Evolutionary conservation across 2,329 filamentous ascomycete species (phyloP).

Genomic region (Sphaerostilbella broomeana): DNA sequence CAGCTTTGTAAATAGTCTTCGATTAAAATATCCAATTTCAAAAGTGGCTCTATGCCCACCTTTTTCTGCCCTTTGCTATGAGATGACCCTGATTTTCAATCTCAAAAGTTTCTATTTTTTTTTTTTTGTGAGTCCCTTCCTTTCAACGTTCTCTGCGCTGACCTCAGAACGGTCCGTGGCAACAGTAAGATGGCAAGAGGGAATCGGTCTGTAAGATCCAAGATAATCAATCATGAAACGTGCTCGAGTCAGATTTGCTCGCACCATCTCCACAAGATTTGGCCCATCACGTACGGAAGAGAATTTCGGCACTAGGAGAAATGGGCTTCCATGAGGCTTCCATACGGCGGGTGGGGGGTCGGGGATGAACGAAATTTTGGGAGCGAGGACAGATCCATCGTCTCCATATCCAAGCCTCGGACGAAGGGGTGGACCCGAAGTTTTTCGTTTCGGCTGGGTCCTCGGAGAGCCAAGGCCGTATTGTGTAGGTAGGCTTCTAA

Average conservation of each 20-base stretch:
- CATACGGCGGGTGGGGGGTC: conserved; percentile 13
- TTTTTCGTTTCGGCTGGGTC: no score
- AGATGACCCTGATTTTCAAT: no score
- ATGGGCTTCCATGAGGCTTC: conserved; percentile 11
- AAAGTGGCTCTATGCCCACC: conserved; percentile 11
- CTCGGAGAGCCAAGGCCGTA: no score
- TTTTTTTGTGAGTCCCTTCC: no score
- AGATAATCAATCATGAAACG: conserved; percentile 6
- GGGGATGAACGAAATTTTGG: no score
- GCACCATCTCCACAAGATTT: not conserved
- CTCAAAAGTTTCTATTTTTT: no score
- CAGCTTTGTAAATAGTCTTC: not conserved
- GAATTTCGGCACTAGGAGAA: conserved; percentile 10
- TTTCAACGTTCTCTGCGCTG: not conserved
- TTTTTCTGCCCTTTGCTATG: no score
- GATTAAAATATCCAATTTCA: conserved; percentile 8
- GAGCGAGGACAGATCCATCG: no score
- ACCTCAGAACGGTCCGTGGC: conserved; percentile 6
- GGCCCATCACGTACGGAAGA: not conserved
- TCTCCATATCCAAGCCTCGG: no score
- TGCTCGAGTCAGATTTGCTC: no score
- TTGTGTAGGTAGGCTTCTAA: no score
- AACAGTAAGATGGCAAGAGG: conserved; percentile 3
- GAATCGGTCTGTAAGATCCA: conserved; percentile 5
- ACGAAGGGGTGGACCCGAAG: no score